Evolutionary conservation across 371 early-diverging fungal species (phyloP), one percentile per base, ranked within the genome.

Genomic region (Mortierella sp.): DNA sequence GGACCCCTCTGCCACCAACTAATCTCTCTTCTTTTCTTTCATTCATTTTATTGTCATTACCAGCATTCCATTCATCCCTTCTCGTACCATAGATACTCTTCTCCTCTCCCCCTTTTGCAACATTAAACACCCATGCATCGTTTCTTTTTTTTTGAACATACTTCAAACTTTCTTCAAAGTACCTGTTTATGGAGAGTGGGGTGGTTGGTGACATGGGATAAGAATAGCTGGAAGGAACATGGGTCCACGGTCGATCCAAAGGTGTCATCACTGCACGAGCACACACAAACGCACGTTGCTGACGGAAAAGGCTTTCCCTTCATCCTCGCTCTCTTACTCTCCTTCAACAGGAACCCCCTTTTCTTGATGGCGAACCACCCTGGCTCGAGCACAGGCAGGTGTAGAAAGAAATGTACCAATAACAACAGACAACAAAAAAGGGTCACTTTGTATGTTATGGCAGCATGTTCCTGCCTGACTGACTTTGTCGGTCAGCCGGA

Each of bases 1-100:
- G 4, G 81, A 83, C 21, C 81, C 81, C 38, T 75, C 79, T n/a
- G 68, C 79, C 3, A 29, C 75, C 41, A 68, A 49, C 70, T 75
- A 72, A 73, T 41, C 24, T 14, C 48, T 44, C 41, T 41, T 41
- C 41, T 21, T 75, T 49, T 18, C 32, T 16, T 27, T 71, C 51
- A 8, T 71, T 27, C 21, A 60, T 32, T 32, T 7, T 32, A 55
- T 14, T 46, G 5, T 74, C 68, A 49, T 43, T 27, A 68, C 70
- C 70, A 70, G 51, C 76, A 75, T 79, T 70, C 51, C 46, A 24
- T 32, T 46, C 70, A 55, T 10, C 27, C 4, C 18, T 4, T 2
- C 58, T 41, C 75, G 58, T 48, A 51, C 54, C 46, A 35, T 46
- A 43, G 43, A 65, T 38, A 38, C 38, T 58, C 32, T 29, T 55